Conservation (phyloP, 1,139 yeast species). For the Diutina mesorugosa region DNA sequence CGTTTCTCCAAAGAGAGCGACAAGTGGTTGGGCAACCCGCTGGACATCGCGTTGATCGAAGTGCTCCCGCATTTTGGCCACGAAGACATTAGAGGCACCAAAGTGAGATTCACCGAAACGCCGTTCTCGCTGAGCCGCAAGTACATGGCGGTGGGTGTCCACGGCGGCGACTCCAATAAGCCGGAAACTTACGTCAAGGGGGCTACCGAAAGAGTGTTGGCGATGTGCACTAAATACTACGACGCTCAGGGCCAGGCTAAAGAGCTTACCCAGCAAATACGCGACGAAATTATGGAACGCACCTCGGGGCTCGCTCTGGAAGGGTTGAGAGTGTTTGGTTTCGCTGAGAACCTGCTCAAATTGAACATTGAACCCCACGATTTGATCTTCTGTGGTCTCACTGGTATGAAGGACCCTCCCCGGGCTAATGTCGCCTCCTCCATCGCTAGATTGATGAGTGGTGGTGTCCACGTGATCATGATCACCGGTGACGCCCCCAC, state of each 20-base stretch:
- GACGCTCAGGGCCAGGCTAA: conserved; percentile 43
- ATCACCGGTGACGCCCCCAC: conserved; percentile 93
- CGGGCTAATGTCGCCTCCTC: conserved; percentile 70
- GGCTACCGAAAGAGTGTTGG: conserved; percentile 68
- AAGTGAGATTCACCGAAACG: conserved; percentile 50
- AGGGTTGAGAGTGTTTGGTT: conserved; percentile 78
- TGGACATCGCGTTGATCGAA: conserved; percentile 83
- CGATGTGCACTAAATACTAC: conserved; percentile 45
- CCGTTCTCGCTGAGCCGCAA: conserved; percentile 81
- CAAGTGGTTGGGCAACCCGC: conserved; percentile 78
- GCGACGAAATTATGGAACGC: conserved; percentile 32
- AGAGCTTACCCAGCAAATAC: conserved; percentile 39
- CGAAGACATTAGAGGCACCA: conserved; percentile 52
- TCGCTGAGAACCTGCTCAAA: conserved; percentile 42
- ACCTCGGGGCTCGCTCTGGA: conserved; percentile 61
- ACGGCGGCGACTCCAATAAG: conserved; percentile 42
- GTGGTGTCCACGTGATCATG: conserved; percentile 95
- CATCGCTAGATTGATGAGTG: conserved; percentile 61
- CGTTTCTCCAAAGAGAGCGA: conserved; percentile 56
- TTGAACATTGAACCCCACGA: conserved; percentile 33
- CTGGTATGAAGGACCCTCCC: conserved; percentile 97
- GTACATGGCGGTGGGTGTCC: conserved; percentile 75
- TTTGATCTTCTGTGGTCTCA: conserved; percentile 66
- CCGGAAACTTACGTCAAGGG: conserved; percentile 71
- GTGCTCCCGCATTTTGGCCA: conserved; percentile 57